Evolutionary conservation across 148 eudicot genomes (phyloP), one percentile per base, ranked within the genome.

Genomic region (Persicaria tinctoria): DNA sequence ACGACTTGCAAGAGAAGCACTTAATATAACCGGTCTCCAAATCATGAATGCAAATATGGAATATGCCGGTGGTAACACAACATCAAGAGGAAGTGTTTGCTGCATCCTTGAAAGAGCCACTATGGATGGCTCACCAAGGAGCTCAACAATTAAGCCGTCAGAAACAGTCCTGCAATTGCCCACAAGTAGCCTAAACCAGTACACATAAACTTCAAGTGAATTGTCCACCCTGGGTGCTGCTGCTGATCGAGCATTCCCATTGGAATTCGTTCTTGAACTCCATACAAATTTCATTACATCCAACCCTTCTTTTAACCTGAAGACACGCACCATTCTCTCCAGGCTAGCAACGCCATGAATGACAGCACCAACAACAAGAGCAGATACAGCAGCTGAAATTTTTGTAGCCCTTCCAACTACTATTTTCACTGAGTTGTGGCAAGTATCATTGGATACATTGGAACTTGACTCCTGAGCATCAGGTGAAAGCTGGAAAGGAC

Each of bases 171-270:
- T 89, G 84, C 94, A 96, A 79, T 96, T 96, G 46, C 99, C 99
- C 59, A 96, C 87, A 87, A 96, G 94, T 63, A 96, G 90, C 84
- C 99, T 86, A 82, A 90, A 96, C 97, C 94, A 92, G 78, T 89
- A 93, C 45, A 88, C 84, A 77, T 90, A 87, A 75, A 92, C 87
- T 82, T 96, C 99, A 87, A 88, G 85, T 72, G 84, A 74, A 76
- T 77, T 92, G 76, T 96, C 99, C 62, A 81, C 83, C 85, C 86
- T 96, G 27, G 76, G 77, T 56, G 80, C 85, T 78, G 89, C 89
- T 66, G 78, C 69, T 47, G 92, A 84, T 66, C 99, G 91, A 59
- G 94, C 85, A 86, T 76, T 90, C 68, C 97, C 97, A 77, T 96
- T 96, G n/a, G 93, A 83, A 73, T 84, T 92, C 16, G 97, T 82